A percentile compares a stretch with the other conserved stretches of the same genome.
Evolutionary conservation across 2,329 filamentous ascomycete genomes (phyloP).

Genomic region (Amauroascus niger): DNA sequence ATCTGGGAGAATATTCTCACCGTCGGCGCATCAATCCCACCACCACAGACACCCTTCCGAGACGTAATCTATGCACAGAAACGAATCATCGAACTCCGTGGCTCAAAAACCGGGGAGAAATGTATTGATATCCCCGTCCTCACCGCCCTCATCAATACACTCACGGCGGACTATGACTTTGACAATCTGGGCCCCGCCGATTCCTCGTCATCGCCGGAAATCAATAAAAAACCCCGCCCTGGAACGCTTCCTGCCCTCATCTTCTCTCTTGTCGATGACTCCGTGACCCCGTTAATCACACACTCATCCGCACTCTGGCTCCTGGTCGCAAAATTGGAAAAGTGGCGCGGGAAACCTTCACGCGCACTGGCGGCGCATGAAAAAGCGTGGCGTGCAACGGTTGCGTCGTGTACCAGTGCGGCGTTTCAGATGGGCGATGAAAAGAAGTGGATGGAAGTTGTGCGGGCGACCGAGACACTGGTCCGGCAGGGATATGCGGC

Average conservation of each 20-base stretch:
- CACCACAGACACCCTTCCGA: constrained; percentile 53
- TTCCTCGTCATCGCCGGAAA: constrained; percentile 12
- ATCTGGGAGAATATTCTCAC: constrained; percentile 98
- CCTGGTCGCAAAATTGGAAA: constrained; percentile 59
- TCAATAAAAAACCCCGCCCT: constrained; percentile 35
- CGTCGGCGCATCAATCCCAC: constrained; percentile 65
- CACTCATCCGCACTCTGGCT: constrained; percentile 66
- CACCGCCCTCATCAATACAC: constrained; percentile 60
- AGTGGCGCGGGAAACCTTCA: constrained; percentile 61
- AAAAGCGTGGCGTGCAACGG: constrained; percentile 71
- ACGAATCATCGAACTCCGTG: constrained; percentile 65
- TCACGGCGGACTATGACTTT: constrained; percentile 44
- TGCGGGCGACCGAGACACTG: constrained; percentile 68
- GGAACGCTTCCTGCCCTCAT: constrained; percentile 46
- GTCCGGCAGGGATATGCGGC: constrained; percentile 70
- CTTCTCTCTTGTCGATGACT: constrained; percentile 61
- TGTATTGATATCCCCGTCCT: constrained; percentile 68
- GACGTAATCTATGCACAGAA: constrained; percentile 69
- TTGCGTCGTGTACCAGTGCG: constrained; percentile 39
- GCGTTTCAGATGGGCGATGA: constrained; percentile 46
- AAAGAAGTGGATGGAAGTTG: constrained; percentile 60
- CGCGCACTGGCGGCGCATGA: constrained; percentile 76
- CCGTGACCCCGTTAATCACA: constrained; percentile 76
- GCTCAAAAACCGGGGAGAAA: constrained; percentile 57
- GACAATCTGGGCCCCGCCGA: constrained; percentile 30